Percentiles rank a stretch among this genome's conserved stretches.
These are phyloP conservation scores for Zea mays DNA, from an alignment of 176 grass and related monocot species.

Conservation along the genomic window DNA sequence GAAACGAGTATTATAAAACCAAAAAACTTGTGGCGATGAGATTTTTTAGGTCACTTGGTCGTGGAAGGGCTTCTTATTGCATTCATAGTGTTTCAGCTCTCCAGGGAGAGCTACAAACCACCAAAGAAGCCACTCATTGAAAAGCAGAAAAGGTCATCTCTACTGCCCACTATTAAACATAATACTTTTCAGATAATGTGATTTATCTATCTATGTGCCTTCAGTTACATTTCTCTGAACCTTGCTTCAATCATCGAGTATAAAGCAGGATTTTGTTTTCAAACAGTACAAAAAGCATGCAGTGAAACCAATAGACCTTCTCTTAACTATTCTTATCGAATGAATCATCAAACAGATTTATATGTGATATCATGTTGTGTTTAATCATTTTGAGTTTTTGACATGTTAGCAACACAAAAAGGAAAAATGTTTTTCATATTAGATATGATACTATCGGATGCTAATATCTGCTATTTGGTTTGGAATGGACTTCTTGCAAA, in stretches of 20 bases:
- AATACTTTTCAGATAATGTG: background rate
- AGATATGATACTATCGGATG: background rate
- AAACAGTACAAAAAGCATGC: background rate
- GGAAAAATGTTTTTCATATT: background rate
- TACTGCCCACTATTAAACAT: background rate
- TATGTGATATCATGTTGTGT: background rate
- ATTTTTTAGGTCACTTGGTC: conserved; percentile 74
- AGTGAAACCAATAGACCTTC: background rate
- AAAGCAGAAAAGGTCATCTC: no score
- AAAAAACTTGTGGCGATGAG: background rate
- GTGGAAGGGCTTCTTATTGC: conserved; percentile 87
- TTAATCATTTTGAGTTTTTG: background rate
- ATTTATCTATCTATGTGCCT: background rate
- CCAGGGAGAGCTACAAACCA: conserved; percentile 92
- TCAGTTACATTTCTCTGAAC: no score
- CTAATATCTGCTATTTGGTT: background rate
- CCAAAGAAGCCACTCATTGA: conserved; percentile 52
- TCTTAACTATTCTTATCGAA: background rate
- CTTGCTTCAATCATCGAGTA: no score
- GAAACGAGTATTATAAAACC: no score
- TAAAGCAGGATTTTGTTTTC: no score
- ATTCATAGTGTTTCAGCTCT: conserved; percentile 87
- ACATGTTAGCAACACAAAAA: background rate
- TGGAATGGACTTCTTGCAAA: background rate
- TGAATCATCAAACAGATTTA: background rate